Evolutionary conservation across 257 asterid species (phyloP), one percentile per base, ranked within the genome.

Genomic region (Penstemon barbatus): DNA sequence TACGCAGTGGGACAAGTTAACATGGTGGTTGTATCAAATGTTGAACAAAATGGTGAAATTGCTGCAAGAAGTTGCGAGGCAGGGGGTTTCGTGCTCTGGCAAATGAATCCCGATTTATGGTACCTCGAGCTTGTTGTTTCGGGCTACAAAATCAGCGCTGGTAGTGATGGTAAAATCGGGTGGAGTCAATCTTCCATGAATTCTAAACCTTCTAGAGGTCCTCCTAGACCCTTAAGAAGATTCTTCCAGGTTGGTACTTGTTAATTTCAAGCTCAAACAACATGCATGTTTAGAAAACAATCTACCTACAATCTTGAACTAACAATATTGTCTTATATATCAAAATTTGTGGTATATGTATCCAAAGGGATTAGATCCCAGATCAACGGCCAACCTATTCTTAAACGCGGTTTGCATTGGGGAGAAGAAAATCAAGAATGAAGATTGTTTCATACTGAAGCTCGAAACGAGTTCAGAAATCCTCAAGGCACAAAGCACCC

Each of bases 1-100:
- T 88, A 93, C 41, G 95, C 96, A 0, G 89, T 90, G 69, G 99
- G 99, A 46, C 89, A 93, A 66, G 86, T 93, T 78, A 85, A 83
- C 78, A 81, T 90, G 96, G 76, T 48, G 49, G 87, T 84, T 37
- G 84, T 81, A 13, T 73, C 89, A 10, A 86, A 83, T 8, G 61
- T 50, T 4, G 75, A 75, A 12, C 84, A 79, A 11, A 75, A 55
- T 42, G 71, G 52, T 8, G 76, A 79, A 49, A 45, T 43, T 15
- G 55, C 65, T 1, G 78, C 44, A 44, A 67, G 72, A 15, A 74
- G 61, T 33, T 64, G 80, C 5, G 97, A 88, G 74, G 80, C 84
- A 0, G 99, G 99, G 3, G 97, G 99, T 0, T 93, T 90, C 54
- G 99, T 90, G 63, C 71, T 93, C 0, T 93, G 99, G 99, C 97